Evolutionary conservation across 208 protist genomes (phyloP).

Genomic region (Crithidia thermophila): DNA sequence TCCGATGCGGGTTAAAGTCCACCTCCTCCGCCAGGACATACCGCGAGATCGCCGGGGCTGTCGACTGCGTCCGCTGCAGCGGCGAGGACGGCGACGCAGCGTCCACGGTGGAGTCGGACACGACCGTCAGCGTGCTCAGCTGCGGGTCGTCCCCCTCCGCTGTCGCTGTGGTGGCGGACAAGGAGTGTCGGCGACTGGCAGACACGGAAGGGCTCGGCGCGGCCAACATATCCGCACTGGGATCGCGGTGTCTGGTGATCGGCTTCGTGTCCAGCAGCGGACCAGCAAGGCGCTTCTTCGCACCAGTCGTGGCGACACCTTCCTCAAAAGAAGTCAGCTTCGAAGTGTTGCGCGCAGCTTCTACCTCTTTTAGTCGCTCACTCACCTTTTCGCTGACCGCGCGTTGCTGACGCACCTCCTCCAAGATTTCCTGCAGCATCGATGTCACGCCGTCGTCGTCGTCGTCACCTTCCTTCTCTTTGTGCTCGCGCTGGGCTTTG

Average conservation of each 20-base stretch:
- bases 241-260: background rate
- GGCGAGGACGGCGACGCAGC: background rate
- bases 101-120: conserved; percentile 10
- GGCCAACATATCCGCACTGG: background rate
- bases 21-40: conserved; percentile 1
- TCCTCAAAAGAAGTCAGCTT: too few species aligned
- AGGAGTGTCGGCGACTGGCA: too few species aligned
- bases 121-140: background rate
- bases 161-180: too few species aligned
- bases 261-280: too few species aligned
- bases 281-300: too few species aligned
- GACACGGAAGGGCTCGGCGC: too few species aligned
- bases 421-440: background rate
- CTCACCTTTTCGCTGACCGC: too few species aligned
- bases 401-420: background rate
- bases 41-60: background rate
- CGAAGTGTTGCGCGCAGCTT: too few species aligned
- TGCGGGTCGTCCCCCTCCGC: too few species aligned
- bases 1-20: conserved; percentile 12
- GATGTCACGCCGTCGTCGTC: background rate
- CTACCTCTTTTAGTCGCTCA: too few species aligned
- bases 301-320: too few species aligned
- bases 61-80: background rate
- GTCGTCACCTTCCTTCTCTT: too few species aligned
- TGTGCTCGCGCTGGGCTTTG: background rate